These are phyloP conservation scores for Lepidium didymum DNA, from an alignment of 345 rosid genomes.

Conservation along the genomic window DNA sequence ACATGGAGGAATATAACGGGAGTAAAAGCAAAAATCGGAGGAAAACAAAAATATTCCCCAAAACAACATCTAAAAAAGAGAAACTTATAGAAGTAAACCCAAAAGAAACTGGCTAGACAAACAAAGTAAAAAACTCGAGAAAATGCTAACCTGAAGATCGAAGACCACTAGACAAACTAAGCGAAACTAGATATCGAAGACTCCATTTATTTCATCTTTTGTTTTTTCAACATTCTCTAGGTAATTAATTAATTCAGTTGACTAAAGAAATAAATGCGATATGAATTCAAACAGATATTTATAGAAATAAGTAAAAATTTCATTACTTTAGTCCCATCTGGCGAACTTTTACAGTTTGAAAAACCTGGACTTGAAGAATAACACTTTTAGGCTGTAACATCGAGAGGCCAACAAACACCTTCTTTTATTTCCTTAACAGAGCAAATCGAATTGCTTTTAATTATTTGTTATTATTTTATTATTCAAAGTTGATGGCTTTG, in stretches of 20 bases:
- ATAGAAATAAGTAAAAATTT: not conserved
- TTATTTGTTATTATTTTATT: not conserved
- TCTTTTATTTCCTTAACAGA: not conserved
- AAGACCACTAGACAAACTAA: too few species aligned
- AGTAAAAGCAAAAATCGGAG: too few species aligned
- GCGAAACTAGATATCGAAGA: too few species aligned
- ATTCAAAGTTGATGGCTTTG: constrained; percentile 29
- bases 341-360: constrained; percentile 6
- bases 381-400: constrained; percentile 60
- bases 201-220: not conserved
- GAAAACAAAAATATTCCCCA: too few species aligned
- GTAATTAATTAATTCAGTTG: not conserved
- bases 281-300: not conserved
- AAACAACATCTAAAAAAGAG: too few species aligned
- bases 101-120: too few species aligned
- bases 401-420: constrained; percentile 16
- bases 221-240: not conserved
- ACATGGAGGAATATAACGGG: too few species aligned
- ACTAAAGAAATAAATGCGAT: not conserved
- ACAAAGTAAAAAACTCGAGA: constrained; percentile 19
- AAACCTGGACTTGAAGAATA: constrained; percentile 1
- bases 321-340: not conserved
- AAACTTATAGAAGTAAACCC: too few species aligned
- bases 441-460: constrained; percentile 9
- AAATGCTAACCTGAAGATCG: too few species aligned